These are phyloP conservation scores for Nemophila menziesii DNA, from an alignment of 257 asterid genomes.

Conservation along the genomic window DNA sequence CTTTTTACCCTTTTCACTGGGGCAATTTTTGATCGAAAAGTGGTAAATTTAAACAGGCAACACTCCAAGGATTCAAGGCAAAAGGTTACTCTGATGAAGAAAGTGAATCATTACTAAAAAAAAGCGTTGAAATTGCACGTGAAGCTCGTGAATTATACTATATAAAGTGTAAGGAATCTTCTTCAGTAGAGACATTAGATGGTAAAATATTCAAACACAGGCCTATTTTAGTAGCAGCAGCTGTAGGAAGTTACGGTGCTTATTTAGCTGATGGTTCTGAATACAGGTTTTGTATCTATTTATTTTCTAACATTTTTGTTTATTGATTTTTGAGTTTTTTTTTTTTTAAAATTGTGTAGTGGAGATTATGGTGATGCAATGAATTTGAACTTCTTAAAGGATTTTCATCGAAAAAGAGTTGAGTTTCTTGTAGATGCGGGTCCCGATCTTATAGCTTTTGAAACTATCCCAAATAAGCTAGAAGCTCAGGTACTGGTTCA, in stretches of 20 bases:
- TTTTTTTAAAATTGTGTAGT: conserved; percentile 23
- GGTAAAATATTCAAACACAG: conserved; percentile 58
- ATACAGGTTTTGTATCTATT: conserved; percentile 73
- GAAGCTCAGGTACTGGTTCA: conserved; percentile 66
- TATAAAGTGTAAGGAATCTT: conserved; percentile 36
- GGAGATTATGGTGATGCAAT: conserved; percentile 74
- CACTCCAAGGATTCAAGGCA: conserved; percentile 76
- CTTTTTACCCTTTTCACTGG: conserved; percentile 1
- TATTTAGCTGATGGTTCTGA: conserved; percentile 91
- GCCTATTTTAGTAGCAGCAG: conserved; percentile 71
- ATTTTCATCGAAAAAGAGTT: conserved; percentile 75
- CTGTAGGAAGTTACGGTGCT: conserved; percentile 94
- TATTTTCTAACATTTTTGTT: too few relatives aligned
- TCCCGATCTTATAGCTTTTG: conserved; percentile 81
- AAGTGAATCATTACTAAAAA: conserved; percentile 59
- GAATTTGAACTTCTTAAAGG: conserved; percentile 57
- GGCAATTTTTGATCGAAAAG: conserved; percentile 3
- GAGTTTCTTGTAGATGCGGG: conserved; percentile 73
- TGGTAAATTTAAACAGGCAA: conserved; percentile 46
- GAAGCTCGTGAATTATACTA: conserved; percentile 67
- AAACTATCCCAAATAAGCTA: conserved; percentile 75
- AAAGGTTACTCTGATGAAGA: conserved; percentile 70
- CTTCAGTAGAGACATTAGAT: conserved; percentile 19
- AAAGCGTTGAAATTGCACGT: conserved; percentile 67
- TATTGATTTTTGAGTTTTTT: neutral